These are phyloP conservation scores for Saccharomycopsis fibuligera DNA, from an alignment of 805 yeast species.

Conservation along the genomic window DNA sequence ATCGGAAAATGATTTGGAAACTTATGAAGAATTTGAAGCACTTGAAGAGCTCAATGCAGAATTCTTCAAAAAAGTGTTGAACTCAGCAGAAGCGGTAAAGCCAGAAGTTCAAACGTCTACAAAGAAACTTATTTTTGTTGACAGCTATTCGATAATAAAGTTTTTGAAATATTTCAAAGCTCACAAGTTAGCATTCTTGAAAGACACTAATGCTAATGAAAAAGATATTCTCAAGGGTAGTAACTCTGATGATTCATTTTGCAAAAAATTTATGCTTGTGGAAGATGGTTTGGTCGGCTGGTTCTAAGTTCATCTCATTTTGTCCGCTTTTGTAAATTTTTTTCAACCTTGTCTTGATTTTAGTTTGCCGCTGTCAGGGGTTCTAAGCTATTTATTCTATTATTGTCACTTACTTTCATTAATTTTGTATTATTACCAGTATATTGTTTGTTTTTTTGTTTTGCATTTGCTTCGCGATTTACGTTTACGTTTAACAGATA, in stretches of 20 bases:
- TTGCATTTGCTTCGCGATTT: no score
- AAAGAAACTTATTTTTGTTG: conserved; percentile 1
- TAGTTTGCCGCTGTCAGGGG: no score
- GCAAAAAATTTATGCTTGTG: conserved; percentile 8
- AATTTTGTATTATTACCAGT: no score
- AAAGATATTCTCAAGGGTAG: neutral
- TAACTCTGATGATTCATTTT: neutral
- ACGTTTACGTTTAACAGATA: no score
- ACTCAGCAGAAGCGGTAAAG: neutral
- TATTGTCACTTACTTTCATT: no score
- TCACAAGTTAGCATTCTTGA: conserved; percentile 2
- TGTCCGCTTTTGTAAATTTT: no score
- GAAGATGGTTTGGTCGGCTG: conserved; percentile 6
- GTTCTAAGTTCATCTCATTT: conserved; percentile 2
- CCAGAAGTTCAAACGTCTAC: neutral
- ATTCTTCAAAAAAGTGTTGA: conserved; percentile 1
- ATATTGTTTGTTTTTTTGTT: no score
- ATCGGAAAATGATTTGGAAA: neutral
- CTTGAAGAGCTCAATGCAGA: conserved; percentile 2
- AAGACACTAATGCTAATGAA: no score
- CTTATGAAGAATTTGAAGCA: neutral
- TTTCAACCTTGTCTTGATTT: no score
- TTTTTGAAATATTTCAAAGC: conserved; percentile 5
- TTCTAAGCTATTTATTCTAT: no score
- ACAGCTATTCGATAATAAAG: neutral